Evolutionary conservation across 768 basidiomycete genomes (phyloP).

Genomic region (Termitomyces sp.): DNA sequence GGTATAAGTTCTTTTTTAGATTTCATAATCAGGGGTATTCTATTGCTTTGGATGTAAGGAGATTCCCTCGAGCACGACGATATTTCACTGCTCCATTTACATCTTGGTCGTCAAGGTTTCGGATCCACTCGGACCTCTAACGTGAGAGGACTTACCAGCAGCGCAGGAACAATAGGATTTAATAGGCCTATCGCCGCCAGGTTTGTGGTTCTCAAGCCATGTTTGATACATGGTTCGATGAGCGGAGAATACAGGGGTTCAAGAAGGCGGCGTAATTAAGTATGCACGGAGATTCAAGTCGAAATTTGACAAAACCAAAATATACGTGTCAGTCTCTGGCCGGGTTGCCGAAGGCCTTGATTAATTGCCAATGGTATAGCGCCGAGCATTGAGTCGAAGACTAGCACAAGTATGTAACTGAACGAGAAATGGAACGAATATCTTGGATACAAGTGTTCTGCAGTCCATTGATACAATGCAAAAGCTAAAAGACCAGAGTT

Average conservation of each 20-base stretch:
- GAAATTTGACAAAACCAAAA: background rate
- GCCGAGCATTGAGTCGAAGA: background rate
- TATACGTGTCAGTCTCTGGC: background rate
- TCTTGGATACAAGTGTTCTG: background rate
- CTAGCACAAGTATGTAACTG: background rate
- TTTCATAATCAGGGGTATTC: background rate
- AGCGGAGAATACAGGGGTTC: background rate
- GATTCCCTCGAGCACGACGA: background rate
- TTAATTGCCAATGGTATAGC: background rate
- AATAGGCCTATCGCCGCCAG: background rate
- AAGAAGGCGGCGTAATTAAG: background rate
- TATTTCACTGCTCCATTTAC: background rate
- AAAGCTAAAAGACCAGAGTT: background rate
- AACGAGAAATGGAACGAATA: no score
- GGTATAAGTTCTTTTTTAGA: background rate
- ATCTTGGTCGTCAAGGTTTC: background rate
- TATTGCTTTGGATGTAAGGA: no score
- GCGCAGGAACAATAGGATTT: background rate
- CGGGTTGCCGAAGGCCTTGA: background rate
- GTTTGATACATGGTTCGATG: background rate
- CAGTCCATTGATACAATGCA: background rate
- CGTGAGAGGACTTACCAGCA: background rate
- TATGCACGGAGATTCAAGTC: background rate
- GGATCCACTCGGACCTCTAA: background rate
- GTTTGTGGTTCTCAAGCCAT: background rate